A percentile compares a stretch with the other conserved stretches of the same genome.
Evolutionary conservation across 768 basidiomycete genomes (phyloP).

Genomic region (Rhodocollybia butyracea): DNA sequence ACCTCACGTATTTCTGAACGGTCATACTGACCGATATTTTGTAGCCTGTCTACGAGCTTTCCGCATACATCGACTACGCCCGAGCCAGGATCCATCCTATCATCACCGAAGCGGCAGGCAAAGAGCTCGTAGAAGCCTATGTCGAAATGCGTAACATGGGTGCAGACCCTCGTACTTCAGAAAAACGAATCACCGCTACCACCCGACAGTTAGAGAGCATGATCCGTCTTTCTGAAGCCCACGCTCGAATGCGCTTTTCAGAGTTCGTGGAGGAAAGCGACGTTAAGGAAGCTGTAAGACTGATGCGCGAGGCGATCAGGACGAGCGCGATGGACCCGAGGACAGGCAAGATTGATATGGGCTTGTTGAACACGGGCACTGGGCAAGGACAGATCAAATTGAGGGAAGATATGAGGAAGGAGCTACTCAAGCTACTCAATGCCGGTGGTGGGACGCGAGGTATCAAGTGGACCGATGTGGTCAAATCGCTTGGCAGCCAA

Average conservation of each 20-base stretch:
- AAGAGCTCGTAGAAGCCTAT: constrained; percentile 84
- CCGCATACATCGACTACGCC: constrained; percentile 93
- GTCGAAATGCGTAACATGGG: constrained; percentile 94
- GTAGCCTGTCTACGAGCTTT: constrained; percentile 86
- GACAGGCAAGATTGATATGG: constrained; percentile 97
- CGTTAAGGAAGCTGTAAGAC: constrained; percentile 86
- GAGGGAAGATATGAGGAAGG: constrained; percentile 87
- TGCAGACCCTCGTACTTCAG: constrained; percentile 79
- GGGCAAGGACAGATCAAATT: constrained; percentile 82
- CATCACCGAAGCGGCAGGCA: constrained; percentile 80
- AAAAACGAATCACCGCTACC: constrained; percentile 96
- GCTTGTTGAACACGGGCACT: constrained; percentile 90
- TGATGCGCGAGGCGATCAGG: constrained; percentile 95
- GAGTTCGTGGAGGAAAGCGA: constrained; percentile 83
- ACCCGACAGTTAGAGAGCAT: constrained; percentile 96
- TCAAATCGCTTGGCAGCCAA: constrained; percentile 77
- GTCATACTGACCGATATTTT: neutral
- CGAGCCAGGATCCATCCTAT: constrained; percentile 81
- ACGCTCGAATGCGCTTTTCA: constrained; percentile 94
- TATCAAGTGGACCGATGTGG: constrained; percentile 79
- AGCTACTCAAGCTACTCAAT: constrained; percentile 66
- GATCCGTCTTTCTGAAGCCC: constrained; percentile 94
- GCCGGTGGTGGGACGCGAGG: constrained; percentile 48
- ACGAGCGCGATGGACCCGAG: constrained; percentile 94
- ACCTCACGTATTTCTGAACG: neutral